Evolutionary conservation across 805 yeast species (phyloP), one percentile per base, ranked within the genome.

Genomic region (Isabelozyma pseudorhagii): DNA sequence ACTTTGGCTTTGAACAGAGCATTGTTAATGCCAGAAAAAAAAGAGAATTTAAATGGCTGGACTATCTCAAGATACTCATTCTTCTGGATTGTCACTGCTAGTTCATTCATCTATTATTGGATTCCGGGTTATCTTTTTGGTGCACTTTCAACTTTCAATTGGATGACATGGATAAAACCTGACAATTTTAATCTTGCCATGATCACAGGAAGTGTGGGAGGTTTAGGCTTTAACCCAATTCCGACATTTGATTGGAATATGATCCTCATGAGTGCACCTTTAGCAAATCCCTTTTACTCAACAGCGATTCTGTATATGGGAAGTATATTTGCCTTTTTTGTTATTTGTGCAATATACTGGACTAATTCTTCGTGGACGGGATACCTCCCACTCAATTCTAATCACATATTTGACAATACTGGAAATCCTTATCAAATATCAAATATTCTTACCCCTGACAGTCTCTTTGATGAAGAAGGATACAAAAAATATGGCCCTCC

Each of bases 121-220:
- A 18, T 78, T 17, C 81, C 81, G 34, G 58, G 70, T 48, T 77
- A 71, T 52, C 38, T 76, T 7, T 74, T 77, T 55, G 51, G 56
- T 11, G 78, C 78, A 3, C 57, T 78, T 9, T 72, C 76, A 8
- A 58, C 66, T 2, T 77, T 77, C 64, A 72, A 75, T 55, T 83
- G 87, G 87, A 71, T 79, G 55, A 72, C 80, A 3, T 82, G 86
- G 85, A 81, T 81, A 44, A 63, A 66, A 5, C 85, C 84, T 13
- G 51, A 72, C 39, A 80, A 79, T 59, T 67, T 74, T 50, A 72
- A 74, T 54, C 61, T 82, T 47, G 79, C 81, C 11, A 57, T 62
- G 8, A 61, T 82, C n/a, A 77, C 83, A 9, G 85, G 87, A 25
- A 59, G 69, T 13, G 50, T 54, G 9, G 42, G 50, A 27, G 84